Conservation (phyloP, 257 asterid genomes). For the Parsonsia alboflavescens region DNA sequence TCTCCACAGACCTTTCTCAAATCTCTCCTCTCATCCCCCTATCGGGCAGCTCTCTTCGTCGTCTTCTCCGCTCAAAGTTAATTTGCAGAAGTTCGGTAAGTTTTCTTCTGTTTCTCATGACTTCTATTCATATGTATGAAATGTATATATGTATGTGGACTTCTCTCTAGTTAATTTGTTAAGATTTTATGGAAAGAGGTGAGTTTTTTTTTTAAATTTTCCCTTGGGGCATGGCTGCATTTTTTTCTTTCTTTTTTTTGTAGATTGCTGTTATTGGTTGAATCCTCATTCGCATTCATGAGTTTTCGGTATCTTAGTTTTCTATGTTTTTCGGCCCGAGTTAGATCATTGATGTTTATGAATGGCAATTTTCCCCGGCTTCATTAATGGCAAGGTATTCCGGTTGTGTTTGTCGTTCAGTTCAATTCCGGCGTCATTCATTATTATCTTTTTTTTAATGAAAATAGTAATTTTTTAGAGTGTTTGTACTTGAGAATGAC, state of each 20-base stretch:
- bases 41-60: neutral
- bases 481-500: neutral
- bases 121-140: neutral
- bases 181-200: too few relatives aligned
- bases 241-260: neutral
- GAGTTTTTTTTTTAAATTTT: neutral
- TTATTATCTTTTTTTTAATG: neutral
- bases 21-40: neutral
- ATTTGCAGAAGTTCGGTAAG: slow-evolving; percentile 13
- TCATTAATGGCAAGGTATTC: neutral
- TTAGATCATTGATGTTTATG: neutral
- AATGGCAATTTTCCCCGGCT: neutral
- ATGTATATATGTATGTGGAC: neutral
- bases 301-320: neutral
- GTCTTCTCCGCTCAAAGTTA: neutral
- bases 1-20: neutral
- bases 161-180: neutral
- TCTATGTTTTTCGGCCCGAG: neutral
- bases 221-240: neutral
- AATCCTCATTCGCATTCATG: neutral
- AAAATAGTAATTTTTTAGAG: neutral
- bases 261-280: neutral
- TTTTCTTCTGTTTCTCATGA: neutral
- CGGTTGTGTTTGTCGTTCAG: neutral
- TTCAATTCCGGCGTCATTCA: neutral